These are phyloP conservation scores for Moesziomyces globuligerus DNA, from an alignment of 1,284 basidiomycete species.

Conservation along the genomic window DNA sequence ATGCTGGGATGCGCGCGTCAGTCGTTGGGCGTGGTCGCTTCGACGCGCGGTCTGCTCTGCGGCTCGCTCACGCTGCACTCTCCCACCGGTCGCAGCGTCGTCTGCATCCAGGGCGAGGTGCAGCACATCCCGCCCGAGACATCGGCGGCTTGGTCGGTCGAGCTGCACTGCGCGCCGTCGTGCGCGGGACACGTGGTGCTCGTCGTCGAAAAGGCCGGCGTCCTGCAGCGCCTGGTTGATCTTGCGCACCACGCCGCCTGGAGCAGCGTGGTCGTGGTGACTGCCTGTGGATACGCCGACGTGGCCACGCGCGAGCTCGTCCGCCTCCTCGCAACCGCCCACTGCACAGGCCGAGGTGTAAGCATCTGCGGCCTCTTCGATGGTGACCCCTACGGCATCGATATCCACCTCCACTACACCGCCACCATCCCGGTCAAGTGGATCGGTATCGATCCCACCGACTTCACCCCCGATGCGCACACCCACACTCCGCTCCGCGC, in stretches of 20 bases:
- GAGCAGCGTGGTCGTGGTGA: slow-evolving; percentile 6
- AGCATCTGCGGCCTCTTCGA: slow-evolving; percentile 20
- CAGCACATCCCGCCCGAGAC: slow-evolving; percentile 21
- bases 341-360: not conserved
- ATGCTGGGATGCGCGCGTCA: slow-evolving; percentile 16
- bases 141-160: slow-evolving; percentile 4
- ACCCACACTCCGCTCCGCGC: slow-evolving; percentile 1
- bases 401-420: slow-evolving; percentile 36
- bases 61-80: slow-evolving; percentile 26
- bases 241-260: slow-evolving; percentile 11
- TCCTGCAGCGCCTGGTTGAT: slow-evolving; percentile 40
- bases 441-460: slow-evolving; percentile 22
- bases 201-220: slow-evolving; percentile 61
- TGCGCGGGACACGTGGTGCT: slow-evolving; percentile 32
- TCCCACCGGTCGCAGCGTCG: not conserved
- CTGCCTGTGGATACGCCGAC: slow-evolving; percentile 61
- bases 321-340: not conserved
- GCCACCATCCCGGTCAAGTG: slow-evolving; percentile 6
- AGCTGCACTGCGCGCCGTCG: not conserved
- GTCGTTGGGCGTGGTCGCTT: slow-evolving; percentile 46
- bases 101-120: not conserved
- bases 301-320: slow-evolving; percentile 38
- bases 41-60: slow-evolving; percentile 44
- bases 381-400: slow-evolving; percentile 55
- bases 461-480: slow-evolving; percentile 3